Base-by-base conservation (phyloP, 1,284 basidiomycete genomes). In the Polyporus tsugae region DNA sequence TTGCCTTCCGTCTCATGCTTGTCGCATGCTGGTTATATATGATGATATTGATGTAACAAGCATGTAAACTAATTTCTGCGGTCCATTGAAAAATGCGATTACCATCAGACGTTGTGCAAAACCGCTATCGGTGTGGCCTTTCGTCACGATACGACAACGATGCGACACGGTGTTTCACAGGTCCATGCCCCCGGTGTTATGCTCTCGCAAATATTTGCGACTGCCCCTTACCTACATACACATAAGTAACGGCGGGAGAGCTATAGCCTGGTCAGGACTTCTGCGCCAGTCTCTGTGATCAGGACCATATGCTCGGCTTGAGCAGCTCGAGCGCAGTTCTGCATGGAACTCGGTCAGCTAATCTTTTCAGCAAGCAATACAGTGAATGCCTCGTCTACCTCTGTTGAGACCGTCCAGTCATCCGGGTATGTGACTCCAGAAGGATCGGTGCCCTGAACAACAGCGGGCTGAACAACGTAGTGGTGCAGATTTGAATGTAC, bases 291-390 rank as follows among this genome's bases (percentile, higher is more conserved):
- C 44, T 94, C 85, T 0, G 94, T 96, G 68, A 96, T 93, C 41
- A 96, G 82, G 9, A 97, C 82, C 87, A 91, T 96, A 78, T 96
- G 94, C 77, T 97, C 95, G 19, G 91, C 92, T 80, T 96, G 95
- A 1, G 95, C 94, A 59, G 89, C 89, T 17, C 95, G 85, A 2
- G 93, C 92, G 62, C 92, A 92, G 72, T 87, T 87, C 88, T 90
- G 67, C 1, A 61, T 35, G 13, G 39, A 39, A 33, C 36, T 9
- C n/a, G 22, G 7, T 57, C 39, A 67, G n/a, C 22, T 46, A 3
- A 41, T 57, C 10, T 60, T 15, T 44, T n/a, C 5, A 6, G 42
- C 42, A 2, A 9, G 44, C 10, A 17, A 35, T 17, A 4, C 22
- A 11, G 57, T 35, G 29, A 25, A 35, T 22, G 25, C 74, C 9